phyloP scores from a whole-genome alignment of 176 grass and related monocot genomes.

The Triticum timopheevii region DNA sequence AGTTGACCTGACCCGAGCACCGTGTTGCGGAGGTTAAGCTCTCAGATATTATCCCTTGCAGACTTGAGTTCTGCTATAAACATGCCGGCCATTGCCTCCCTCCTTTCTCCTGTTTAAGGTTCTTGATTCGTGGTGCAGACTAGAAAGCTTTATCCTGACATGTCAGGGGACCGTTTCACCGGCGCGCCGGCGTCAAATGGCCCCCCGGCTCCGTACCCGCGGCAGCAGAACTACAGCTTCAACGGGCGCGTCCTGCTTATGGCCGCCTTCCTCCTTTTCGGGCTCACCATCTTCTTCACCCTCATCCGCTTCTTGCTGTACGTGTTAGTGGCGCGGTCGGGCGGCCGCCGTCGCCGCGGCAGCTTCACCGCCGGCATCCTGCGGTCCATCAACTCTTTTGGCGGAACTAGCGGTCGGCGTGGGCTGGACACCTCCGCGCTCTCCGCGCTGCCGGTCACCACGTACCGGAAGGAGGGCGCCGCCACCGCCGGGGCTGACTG shows the following conservation, averaged over 20 bases:
- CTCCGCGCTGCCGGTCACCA: slow-evolving; percentile 41
- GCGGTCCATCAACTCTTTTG: slow-evolving; percentile 29
- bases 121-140: neutral
- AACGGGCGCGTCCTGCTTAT: slow-evolving; percentile 36
- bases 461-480: slow-evolving; percentile 5
- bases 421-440: slow-evolving; percentile 45
- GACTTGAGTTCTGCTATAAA: neutral
- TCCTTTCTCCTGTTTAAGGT: neutral
- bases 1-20: neutral
- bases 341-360: neutral
- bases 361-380: slow-evolving; percentile 2
- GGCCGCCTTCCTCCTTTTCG: slow-evolving; percentile 27
- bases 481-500: slow-evolving; percentile 32
- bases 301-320: slow-evolving; percentile 30
- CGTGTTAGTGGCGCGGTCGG: neutral
- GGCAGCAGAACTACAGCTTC: slow-evolving; percentile 21
- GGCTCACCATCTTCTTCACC: slow-evolving; percentile 33
- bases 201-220: neutral
- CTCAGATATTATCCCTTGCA: neutral
- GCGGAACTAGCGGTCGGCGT: neutral
- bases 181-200: neutral
- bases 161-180: slow-evolving; percentile 10
- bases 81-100: neutral
- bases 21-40: neutral
- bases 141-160: neutral